Evolutionary conservation across 2,329 filamentous ascomycete genomes (phyloP), one percentile per base, ranked within the genome.

Genomic region (Lizonia empirigonia): DNA sequence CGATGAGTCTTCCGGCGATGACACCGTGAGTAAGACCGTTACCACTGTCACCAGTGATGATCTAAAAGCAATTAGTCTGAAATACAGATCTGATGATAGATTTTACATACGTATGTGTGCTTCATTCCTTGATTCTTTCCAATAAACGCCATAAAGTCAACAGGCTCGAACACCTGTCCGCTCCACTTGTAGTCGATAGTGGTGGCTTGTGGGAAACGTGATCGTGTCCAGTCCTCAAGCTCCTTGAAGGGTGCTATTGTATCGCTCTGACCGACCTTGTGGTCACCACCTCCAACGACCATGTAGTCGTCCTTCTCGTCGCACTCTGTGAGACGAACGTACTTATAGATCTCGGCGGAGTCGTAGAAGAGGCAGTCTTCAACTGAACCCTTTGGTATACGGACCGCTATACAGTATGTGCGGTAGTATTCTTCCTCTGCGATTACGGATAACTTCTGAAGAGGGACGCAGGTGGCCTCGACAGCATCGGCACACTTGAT

Each of bases 301-400:
- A 85, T 62, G 63, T 83, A 84, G 56, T 84, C 81, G 34, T 82
- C 68, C 46, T 78, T 68, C 0, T 79, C 76, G 46, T 84, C 81
- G 60, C 81, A 83, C 0, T 65, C 70, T 0, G 81, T 83, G 9
- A 84, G 63, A 1, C 81, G 78, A 2, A 81, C 68, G 54, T 85
- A 85, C 59, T 82, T 80, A 74, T 85, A 84, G 19, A 64, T 68
- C 19, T 83, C 80, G 1, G 77, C 80, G 1, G 76, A 74, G 64
- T 85, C 81, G 60, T 84, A 84, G 34, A 85, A 66, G 1, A 84
- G 74, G 47, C 78, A 79, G 57, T 84, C 81, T 58, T 82, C 79
- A 34, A 82, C 73, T 0, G 71, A 75, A 1, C 75, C 77, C 56
- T 80, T 80, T 6, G 82, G 82, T 0, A 84, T 71, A 1, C 78